Evolutionary conservation across 2,329 filamentous ascomycete species (phyloP).

Genomic region (Neonectria neomacrospora): DNA sequence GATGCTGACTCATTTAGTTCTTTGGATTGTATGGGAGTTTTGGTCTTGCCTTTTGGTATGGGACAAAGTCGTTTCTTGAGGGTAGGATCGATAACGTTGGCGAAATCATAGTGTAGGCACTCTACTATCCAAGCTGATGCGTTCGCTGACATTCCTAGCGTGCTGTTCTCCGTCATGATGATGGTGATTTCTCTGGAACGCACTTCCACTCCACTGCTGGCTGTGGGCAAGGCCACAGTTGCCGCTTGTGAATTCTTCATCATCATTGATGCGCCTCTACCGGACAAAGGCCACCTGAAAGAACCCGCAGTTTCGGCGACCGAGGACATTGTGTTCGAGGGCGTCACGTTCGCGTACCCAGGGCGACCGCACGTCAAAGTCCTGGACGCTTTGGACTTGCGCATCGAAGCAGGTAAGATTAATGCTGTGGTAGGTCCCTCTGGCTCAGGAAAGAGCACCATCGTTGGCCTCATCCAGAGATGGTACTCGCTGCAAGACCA

Average conservation of each 20-base stretch:
- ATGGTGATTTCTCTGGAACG: constrained; percentile 67
- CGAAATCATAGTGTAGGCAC: constrained; percentile 64
- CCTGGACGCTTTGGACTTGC: constrained; percentile 67
- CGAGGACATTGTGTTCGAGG: constrained; percentile 61
- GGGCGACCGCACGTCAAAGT: constrained; percentile 72
- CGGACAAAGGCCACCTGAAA: constrained; percentile 49
- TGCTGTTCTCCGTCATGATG: constrained; percentile 69
- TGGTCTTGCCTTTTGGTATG: constrained; percentile 72
- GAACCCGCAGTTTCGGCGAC: constrained; percentile 52
- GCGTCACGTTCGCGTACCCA: constrained; percentile 80
- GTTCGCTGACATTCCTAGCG: constrained; percentile 43
- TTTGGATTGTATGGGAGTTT: constrained; percentile 65
- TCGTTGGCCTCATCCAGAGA: constrained; percentile 75
- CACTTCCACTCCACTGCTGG: constrained; percentile 68
- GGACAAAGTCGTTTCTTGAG: constrained; percentile 61
- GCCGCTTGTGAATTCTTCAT: constrained; percentile 68
- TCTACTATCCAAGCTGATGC: no score
- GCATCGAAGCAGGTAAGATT: constrained; percentile 71
- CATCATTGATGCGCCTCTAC: constrained; percentile 61
- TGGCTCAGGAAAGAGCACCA: constrained; percentile 79
- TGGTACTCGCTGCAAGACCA: constrained; percentile 74
- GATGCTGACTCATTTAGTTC: constrained; percentile 52
- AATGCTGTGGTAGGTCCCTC: constrained; percentile 80
- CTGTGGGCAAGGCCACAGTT: constrained; percentile 66
- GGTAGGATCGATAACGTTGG: constrained; percentile 61